Evolutionary conservation across 2,329 filamentous ascomycete species (phyloP).

Genomic region (Colletotrichum cereale): DNA sequence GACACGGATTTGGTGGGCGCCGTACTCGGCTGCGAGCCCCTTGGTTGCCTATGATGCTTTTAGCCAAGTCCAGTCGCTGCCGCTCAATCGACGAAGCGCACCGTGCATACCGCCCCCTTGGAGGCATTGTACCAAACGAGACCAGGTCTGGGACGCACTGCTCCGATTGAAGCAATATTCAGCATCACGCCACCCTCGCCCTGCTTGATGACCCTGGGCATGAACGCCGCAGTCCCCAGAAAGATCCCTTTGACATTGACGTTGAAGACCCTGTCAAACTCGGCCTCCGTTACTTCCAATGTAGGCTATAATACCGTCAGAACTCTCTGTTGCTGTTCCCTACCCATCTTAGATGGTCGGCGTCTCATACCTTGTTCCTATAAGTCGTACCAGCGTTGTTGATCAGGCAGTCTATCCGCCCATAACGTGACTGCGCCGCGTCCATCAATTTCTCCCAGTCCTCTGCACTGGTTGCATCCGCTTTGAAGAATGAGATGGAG

Average conservation of each 20-base stretch:
- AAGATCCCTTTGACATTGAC: conserved; percentile 79
- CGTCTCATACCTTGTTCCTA: conserved; percentile 59
- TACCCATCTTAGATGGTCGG: background rate
- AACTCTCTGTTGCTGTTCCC: too few relatives aligned
- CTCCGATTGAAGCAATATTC: conserved; percentile 85
- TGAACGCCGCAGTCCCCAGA: conserved; percentile 64
- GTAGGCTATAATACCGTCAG: conserved; percentile 57
- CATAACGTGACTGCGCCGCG: conserved; percentile 59
- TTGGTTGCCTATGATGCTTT: conserved; percentile 56
- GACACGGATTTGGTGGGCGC: conserved; percentile 77
- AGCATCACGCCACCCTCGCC: conserved; percentile 75
- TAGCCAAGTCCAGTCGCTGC: background rate
- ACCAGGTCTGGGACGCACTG: conserved; percentile 70
- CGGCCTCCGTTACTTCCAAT: conserved; percentile 71
- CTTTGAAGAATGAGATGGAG: conserved; percentile 54
- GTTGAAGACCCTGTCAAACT: conserved; percentile 75
- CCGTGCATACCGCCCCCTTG: conserved; percentile 73
- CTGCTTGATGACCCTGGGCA: conserved; percentile 69
- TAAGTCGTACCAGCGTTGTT: conserved; percentile 74
- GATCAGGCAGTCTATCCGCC: conserved; percentile 68
- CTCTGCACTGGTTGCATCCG: conserved; percentile 63
- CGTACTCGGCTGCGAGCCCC: conserved; percentile 78
- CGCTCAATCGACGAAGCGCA: background rate
- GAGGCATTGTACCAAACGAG: conserved; percentile 79
- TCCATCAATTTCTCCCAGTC: conserved; percentile 67